Base-by-base conservation (phyloP, 2,329 filamentous ascomycete species). In the Penicillium sp. region DNA sequence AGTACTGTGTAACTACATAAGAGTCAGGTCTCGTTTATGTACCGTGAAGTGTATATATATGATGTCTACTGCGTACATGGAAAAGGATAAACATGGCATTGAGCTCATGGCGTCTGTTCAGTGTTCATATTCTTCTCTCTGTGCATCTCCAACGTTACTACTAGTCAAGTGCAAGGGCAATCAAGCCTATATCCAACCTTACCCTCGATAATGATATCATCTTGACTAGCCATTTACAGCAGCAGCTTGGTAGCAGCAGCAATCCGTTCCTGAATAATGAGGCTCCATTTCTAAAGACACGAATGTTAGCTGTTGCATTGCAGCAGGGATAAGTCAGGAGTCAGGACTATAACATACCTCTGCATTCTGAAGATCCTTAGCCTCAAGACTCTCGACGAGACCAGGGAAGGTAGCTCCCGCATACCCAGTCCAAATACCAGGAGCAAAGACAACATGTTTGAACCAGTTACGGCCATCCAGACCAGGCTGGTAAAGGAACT, bases 401-500 rank as follows among this genome's bases (percentile, higher is more conserved):
- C 82, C 81, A 1, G 83, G 82, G 59, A 81, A 86, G 8, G 82
- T 83, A 3, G 79, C 82, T 3, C 90, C 91, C 0, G 89, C 77
- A 69, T 96, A 96, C 0, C 91, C 91, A 0, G 89, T 95, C 89
- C 90, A 95, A 40, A 92, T 68, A 0, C 91, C 91, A 0, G 91
- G 91, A 1, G 91, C 91, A 70, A 95, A 96, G 1, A 96, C 87
- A 2, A 95, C 86, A 63, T 96, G 92, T 74, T 96, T 96, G 75
- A 92, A 97, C 90, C 90, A 96, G 19, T 76, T 75, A 52, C 92
- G 77, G 1, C 83, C 82, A 66, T 95, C 91, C 16, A 97, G 72
- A 0, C 92, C 92, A 3, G 79, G 76, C 4, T 81, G 72, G 61
- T 89, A 86, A 54, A 96, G 62, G 69, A 96, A 95, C 42, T 84